Percentiles rank a stretch among this genome's conserved stretches.
These are phyloP conservation scores for Hypoxylon sp. DNA, from an alignment of 2,329 filamentous ascomycete genomes.

Conservation along the genomic window DNA sequence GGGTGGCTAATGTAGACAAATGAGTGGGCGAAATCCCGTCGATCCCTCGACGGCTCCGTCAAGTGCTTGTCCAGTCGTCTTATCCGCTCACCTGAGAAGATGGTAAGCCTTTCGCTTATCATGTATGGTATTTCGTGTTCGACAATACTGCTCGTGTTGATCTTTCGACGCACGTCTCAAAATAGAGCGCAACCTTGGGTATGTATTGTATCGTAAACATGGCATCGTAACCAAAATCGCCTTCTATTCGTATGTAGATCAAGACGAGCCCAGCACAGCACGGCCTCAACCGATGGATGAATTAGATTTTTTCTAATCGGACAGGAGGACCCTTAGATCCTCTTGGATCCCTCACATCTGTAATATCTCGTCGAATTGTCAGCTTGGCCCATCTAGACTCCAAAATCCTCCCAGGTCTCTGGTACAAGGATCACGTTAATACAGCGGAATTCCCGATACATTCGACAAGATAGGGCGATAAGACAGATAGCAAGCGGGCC, in stretches of 20 bases:
- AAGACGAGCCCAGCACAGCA: no score
- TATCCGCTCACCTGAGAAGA: no score
- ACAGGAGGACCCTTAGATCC: constrained; percentile 16
- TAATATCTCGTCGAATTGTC: no score
- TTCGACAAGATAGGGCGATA: constrained; percentile 34
- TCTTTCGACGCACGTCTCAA: background rate
- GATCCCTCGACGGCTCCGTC: constrained; percentile 31
- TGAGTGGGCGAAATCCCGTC: constrained; percentile 20
- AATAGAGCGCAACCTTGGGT: no score
- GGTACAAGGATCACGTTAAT: constrained; percentile 6
- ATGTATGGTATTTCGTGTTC: background rate
- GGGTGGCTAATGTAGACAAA: constrained; percentile 4
- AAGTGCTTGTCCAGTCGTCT: constrained; percentile 1
- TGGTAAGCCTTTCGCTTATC: constrained; percentile 2
- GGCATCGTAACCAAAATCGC: no score
- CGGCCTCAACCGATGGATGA: background rate
- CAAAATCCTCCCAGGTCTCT: constrained; percentile 6
- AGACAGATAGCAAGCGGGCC: constrained; percentile 39
- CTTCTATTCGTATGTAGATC: no score
- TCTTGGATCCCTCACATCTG: constrained; percentile 8
- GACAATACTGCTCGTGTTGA: background rate
- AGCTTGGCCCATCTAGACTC: constrained; percentile 23
- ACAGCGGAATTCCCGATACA: background rate
- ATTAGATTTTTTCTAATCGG: background rate
- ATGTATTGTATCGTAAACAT: no score